These are phyloP conservation scores for Epichloe brachyelytri DNA, from an alignment of 2,329 filamentous ascomycete genomes.

Conservation along the genomic window DNA sequence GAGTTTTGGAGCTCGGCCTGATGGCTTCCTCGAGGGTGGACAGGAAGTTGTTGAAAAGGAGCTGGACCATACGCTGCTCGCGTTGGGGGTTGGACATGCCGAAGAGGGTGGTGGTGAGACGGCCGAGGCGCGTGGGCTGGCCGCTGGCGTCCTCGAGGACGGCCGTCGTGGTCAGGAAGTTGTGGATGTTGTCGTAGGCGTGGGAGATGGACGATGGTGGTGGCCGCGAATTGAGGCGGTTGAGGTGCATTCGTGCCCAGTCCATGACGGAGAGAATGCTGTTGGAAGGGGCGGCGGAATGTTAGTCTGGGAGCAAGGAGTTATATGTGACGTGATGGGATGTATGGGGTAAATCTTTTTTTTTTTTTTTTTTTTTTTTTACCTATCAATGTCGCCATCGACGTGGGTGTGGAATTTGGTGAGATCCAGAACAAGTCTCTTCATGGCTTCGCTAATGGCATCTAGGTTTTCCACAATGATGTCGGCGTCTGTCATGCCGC, in stretches of 20 bases:
- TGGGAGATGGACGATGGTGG: conserved; percentile 47
- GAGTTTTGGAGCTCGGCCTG: conserved; percentile 71
- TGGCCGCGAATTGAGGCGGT: conserved; percentile 49
- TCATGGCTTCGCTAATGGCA: conserved; percentile 72
- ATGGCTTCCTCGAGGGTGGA: conserved; percentile 82
- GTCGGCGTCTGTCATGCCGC: conserved; percentile 81
- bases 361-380: conserved; percentile 15
- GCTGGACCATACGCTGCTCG: conserved; percentile 66
- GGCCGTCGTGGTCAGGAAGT: conserved; percentile 52
- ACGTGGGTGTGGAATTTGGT: conserved; percentile 90
- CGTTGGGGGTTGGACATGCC: conserved; percentile 71
- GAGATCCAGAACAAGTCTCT: conserved; percentile 70
- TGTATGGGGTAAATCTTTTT: too few species aligned
- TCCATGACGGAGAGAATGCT: conserved; percentile 91
- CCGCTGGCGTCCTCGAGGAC: conserved; percentile 42
- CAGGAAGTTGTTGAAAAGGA: conserved; percentile 76
- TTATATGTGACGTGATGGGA: too few species aligned
- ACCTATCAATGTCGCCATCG: conserved; percentile 82
- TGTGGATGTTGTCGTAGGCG: conserved; percentile 74
- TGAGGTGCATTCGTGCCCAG: conserved; percentile 79
- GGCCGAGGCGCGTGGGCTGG: conserved; percentile 54
- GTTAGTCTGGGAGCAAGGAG: not conserved
- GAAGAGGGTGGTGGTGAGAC: conserved; percentile 58
- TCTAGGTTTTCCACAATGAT: conserved; percentile 80
- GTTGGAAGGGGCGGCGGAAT: conserved; percentile 1